phyloP scores from a whole-genome alignment of 495 filamentous ascomycete species.

The Geoglossum glabrum region DNA sequence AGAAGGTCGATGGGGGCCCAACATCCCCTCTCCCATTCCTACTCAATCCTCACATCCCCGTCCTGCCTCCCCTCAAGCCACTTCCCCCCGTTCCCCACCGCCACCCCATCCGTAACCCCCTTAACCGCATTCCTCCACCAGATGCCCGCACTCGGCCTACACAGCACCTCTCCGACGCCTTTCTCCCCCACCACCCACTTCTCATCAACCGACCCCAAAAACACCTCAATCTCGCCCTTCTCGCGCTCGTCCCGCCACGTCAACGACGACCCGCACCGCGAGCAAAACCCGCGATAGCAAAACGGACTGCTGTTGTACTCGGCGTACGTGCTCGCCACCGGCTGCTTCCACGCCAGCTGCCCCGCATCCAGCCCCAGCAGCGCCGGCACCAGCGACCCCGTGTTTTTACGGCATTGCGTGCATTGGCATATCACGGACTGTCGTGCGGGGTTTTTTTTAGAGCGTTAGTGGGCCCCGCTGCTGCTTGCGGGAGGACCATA shows the following conservation, averaged over 20 bases:
- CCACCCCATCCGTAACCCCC: neutral
- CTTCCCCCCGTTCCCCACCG: slow-evolving; percentile 6
- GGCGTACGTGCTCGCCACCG: neutral
- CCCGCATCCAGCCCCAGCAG: slow-evolving; percentile 11
- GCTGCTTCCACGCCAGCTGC: slow-evolving; percentile 13
- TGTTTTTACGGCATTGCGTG: slow-evolving; percentile 24
- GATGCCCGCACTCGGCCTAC: neutral
- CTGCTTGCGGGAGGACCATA: too few species aligned
- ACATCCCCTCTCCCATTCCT: too few species aligned
- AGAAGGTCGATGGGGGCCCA: too few species aligned
- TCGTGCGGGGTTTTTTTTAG: slow-evolving; percentile 5
- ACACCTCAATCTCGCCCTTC: neutral
- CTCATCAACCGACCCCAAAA: neutral
- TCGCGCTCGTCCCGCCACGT: slow-evolving; percentile 2
- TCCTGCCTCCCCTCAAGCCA: slow-evolving; percentile 9
- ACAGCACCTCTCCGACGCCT: neutral
- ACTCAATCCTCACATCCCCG: too few species aligned
- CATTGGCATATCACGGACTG: slow-evolving; percentile 21
- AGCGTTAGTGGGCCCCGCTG: neutral
- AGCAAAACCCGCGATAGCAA: slow-evolving; percentile 1
- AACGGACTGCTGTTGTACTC: neutral
- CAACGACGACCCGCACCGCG: neutral
- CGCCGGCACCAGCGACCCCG: slow-evolving; percentile 17
- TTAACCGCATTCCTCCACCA: neutral
- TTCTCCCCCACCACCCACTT: neutral